phyloP scores from a whole-genome alignment of 768 basidiomycete genomes.

The Boletus rubropictus region DNA sequence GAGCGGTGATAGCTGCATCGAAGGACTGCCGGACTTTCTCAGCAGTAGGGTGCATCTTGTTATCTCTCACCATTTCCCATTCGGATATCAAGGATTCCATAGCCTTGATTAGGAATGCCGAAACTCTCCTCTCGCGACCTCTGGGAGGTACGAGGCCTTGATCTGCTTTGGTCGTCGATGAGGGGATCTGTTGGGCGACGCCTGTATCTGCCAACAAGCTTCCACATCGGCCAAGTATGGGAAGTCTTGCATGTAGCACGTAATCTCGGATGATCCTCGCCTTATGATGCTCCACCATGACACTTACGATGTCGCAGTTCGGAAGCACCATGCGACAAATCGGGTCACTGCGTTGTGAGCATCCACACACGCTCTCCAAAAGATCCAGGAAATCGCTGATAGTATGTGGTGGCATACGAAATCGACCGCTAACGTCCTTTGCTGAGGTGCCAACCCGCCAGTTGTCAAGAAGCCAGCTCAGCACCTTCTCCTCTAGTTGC shows the following conservation, averaged over 20 bases:
- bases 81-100: conserved; percentile 47
- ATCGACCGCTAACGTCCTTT: conserved; percentile 32
- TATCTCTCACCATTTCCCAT: conserved; percentile 41
- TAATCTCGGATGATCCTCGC: conserved; percentile 64
- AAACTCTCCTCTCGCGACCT: conserved; percentile 57
- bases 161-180: conserved; percentile 8
- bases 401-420: conserved; percentile 47
- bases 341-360: conserved; percentile 42
- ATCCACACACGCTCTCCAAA: conserved; percentile 58
- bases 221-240: conserved; percentile 29
- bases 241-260: conserved; percentile 59
- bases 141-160: conserved; percentile 42
- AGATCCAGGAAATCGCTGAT: conserved; percentile 59
- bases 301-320: conserved; percentile 57
- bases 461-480: conserved; percentile 72
- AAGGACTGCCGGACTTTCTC: conserved; percentile 63
- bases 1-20: conserved; percentile 60
- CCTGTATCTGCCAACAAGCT: conserved; percentile 1
- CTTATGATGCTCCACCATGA: conserved; percentile 52
- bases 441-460: conserved; percentile 51
- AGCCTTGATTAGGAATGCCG: conserved; percentile 55
- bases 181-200: conserved; percentile 2
- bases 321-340: conserved; percentile 56
- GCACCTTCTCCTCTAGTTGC: conserved; percentile 80
- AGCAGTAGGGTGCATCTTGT: conserved; percentile 39